These are phyloP conservation scores for Calamus simplicifolius DNA, from an alignment of 176 grass and related monocot species.

Conservation along the genomic window DNA sequence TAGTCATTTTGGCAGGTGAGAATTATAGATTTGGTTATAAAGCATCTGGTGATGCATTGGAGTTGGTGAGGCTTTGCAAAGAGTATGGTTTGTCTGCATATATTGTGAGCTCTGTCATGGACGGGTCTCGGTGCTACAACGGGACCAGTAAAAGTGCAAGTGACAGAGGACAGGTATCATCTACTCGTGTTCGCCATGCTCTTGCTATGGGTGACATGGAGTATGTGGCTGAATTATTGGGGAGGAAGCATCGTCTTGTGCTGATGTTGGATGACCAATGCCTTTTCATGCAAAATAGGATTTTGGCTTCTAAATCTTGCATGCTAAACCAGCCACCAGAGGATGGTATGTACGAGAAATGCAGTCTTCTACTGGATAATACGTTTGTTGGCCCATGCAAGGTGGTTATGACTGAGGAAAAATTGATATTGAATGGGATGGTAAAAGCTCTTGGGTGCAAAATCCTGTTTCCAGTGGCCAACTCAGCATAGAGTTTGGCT, in stretches of 20 bases:
- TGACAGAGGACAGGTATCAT: too few relatives aligned
- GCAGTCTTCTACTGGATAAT: conserved; percentile 31
- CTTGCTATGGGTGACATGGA: conserved; percentile 49
- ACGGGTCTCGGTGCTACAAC: conserved; percentile 4
- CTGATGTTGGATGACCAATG: conserved; percentile 32
- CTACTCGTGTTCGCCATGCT: conserved; percentile 39
- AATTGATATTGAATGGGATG: conserved; percentile 40
- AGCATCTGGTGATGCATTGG: conserved; percentile 73
- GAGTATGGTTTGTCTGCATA: conserved; percentile 35
- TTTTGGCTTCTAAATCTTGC: conserved; percentile 39
- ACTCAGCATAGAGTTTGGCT: conserved; percentile 54
- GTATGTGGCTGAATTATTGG: conserved; percentile 59
- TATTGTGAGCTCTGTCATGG: conserved; percentile 44
- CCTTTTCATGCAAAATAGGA: conserved; percentile 24
- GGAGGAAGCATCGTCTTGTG: conserved; percentile 79
- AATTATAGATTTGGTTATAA: conserved; percentile 99
- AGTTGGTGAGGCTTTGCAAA: conserved; percentile 41
- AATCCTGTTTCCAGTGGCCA: conserved; percentile 13
- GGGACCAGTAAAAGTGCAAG: too few relatives aligned
- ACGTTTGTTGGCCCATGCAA: conserved; percentile 35
- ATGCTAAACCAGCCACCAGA: conserved; percentile 67
- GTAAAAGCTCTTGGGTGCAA: conserved; percentile 6
- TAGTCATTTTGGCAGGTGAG: conserved; percentile 44
- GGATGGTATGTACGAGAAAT: conserved; percentile 46
- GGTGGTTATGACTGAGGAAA: conserved; percentile 33